Evolutionary conservation across 2,329 filamentous ascomycete species (phyloP), one percentile per base, ranked within the genome.

Genomic region (Penicillium sp.): DNA sequence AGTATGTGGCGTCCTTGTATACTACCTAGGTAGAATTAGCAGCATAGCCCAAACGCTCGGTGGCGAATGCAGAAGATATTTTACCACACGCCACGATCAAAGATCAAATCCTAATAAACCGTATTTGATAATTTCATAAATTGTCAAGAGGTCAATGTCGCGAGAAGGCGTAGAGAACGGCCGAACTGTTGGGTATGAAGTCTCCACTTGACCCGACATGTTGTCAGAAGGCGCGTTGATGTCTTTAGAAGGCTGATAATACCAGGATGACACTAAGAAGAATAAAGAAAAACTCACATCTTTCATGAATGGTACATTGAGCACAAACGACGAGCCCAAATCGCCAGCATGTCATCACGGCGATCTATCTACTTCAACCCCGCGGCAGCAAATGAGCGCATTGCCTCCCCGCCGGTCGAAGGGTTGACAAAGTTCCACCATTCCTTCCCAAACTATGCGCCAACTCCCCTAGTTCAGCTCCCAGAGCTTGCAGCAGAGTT

Each of bases 381-480:
- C 38, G 40, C 53, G 11, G 56, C 61, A 2, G 51, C 60, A 9
- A 52, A 53, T 16, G 53, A 62, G 46, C 58, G 49, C 40, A 59
- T 56, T 35, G 40, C 49, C 27, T 48, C 47, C n/a, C 46, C 54
- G 16, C 43, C 35, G 7, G 52, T 57, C 23, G 35, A 59, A 13
- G 59, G 58, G 32, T 45, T 66, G 7, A 16, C 51, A 11, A 36
- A 58, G 46, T 87, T 89, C 67, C 87, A 90, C 62, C 65, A 73
- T 29, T 74, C 71, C 1, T 76, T 90, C 1, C 84, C 84, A 1
- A 69, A 75, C 36, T 89, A 86, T 63, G 65, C 72, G 5, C 70
- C 73, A 7, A 88, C 86, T 0, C 78, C 79, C 2, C 75, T 91
- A 0, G 67, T 80, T 8, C 60, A 74, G 0, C 74, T 91, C 0